phyloP scores from a whole-genome alignment of 306 rosid genomes.

The Prunus padus region DNA sequence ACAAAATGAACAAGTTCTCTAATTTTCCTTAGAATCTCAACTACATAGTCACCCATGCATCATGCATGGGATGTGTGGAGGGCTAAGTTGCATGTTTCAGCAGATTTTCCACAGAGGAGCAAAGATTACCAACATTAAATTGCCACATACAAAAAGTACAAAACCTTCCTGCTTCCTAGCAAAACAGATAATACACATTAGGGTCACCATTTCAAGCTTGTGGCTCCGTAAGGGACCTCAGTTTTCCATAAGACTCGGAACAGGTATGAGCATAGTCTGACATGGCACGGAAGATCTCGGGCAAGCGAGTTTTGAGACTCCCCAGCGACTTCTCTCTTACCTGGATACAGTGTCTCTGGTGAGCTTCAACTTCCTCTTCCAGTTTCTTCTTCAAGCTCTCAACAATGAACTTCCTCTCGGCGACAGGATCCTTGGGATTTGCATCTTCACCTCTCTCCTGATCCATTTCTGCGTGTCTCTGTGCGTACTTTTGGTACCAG shows the following conservation, averaged over 20 bases:
- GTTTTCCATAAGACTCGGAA: slow-evolving; percentile 55
- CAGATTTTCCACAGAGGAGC: slow-evolving; percentile 41
- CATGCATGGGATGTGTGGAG: no score
- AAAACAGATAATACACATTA: slow-evolving; percentile 16
- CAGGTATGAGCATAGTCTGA: slow-evolving; percentile 57
- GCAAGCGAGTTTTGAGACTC: slow-evolving; percentile 70
- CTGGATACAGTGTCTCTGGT: slow-evolving; percentile 61
- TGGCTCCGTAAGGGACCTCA: slow-evolving; percentile 41
- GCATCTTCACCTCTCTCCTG: slow-evolving; percentile 61
- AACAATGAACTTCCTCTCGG: slow-evolving; percentile 57
- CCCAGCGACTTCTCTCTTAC: slow-evolving; percentile 78
- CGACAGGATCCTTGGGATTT: slow-evolving; percentile 49
- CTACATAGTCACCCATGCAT: neutral
- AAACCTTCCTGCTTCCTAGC: slow-evolving; percentile 12
- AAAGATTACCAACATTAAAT: slow-evolving; percentile 25
- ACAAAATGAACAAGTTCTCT: neutral
- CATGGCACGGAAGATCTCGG: slow-evolving; percentile 73
- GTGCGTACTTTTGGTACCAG: slow-evolving; percentile 68
- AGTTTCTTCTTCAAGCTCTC: slow-evolving; percentile 76
- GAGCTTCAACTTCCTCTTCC: slow-evolving; percentile 67
- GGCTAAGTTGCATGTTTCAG: slow-evolving; percentile 9
- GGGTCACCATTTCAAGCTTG: slow-evolving; percentile 32
- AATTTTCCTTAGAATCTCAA: neutral
- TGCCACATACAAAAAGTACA: slow-evolving; percentile 16
- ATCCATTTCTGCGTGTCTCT: slow-evolving; percentile 47